These are phyloP conservation scores for Physocladia obscura DNA, from an alignment of 192 early-diverging fungal species.

Conservation along the genomic window DNA sequence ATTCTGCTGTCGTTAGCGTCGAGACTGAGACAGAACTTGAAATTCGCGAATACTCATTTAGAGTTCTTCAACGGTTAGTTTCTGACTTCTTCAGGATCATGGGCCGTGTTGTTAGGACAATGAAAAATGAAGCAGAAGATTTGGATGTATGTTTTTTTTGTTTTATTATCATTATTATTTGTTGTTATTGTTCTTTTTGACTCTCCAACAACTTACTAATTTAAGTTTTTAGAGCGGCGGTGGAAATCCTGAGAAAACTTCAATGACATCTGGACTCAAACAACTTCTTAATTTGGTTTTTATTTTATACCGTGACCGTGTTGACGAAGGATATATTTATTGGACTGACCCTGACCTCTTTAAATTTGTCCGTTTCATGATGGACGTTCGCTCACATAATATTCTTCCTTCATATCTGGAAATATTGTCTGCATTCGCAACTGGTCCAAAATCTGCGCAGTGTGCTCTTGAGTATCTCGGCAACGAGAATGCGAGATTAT, in stretches of 20 bases:
- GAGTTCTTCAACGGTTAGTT: conserved; percentile 9
- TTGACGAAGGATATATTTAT: conserved; percentile 57
- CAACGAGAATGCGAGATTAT: conserved; percentile 20
- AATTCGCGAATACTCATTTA: conserved; percentile 8
- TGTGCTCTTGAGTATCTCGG: conserved; percentile 61
- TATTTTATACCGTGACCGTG: conserved; percentile 70
- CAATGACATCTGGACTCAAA: conserved; percentile 56
- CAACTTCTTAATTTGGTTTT: conserved; percentile 73
- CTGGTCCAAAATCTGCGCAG: conserved; percentile 67
- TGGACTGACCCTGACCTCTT: conserved; percentile 52
- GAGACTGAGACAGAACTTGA: conserved; percentile 21
- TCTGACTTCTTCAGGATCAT: conserved; percentile 18
- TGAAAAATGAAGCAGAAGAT: conserved; percentile 32
- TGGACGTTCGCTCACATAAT: conserved; percentile 39
- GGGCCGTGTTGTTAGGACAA: conserved; percentile 21
- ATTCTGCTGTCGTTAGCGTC: not conserved
- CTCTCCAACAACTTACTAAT: too few relatives aligned
- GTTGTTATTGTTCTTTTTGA: too few relatives aligned
- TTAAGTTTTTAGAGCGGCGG: too few relatives aligned
- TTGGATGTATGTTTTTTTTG: conserved; percentile 16
- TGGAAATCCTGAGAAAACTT: too few relatives aligned
- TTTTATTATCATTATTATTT: not conserved
- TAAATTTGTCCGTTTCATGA: conserved; percentile 46
- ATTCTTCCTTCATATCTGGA: conserved; percentile 66
- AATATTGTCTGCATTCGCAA: conserved; percentile 79